Conservation (phyloP, 768 basidiomycete genomes). For the Russula ochroleuca region DNA sequence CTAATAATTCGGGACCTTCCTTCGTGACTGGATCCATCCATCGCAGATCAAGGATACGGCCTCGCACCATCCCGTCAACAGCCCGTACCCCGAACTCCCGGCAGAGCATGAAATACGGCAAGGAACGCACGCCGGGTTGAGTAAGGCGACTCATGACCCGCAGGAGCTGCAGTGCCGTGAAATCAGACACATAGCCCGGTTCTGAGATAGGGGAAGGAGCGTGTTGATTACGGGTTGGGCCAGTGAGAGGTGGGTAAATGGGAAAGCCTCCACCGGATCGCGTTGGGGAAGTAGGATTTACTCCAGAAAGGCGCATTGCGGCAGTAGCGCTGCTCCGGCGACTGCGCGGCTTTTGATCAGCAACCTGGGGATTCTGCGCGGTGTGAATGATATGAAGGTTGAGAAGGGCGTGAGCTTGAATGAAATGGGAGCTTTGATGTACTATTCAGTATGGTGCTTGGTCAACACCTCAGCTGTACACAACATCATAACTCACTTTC, state of each 20-base stretch:
- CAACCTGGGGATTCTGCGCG: constrained; percentile 47
- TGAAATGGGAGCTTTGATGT: constrained; percentile 75
- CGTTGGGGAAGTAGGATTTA: constrained; percentile 28
- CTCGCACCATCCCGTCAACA: constrained; percentile 82
- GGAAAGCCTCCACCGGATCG: constrained; percentile 35
- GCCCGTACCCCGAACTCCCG: constrained; percentile 78
- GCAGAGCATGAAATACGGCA: constrained; percentile 79
- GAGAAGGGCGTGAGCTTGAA: constrained; percentile 78
- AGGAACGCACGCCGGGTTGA: constrained; percentile 54
- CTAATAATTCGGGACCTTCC: constrained; percentile 42
- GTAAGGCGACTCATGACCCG: constrained; percentile 78
- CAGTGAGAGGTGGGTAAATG: constrained; percentile 38
- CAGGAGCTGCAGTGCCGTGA: constrained; percentile 73
- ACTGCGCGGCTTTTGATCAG: constrained; percentile 30
- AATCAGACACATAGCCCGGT: constrained; percentile 57
- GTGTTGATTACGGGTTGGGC: constrained; percentile 31
- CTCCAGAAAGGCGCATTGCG: constrained; percentile 27
- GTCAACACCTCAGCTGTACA: constrained; percentile 2
- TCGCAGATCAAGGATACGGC: constrained; percentile 65
- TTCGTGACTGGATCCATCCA: constrained; percentile 70
- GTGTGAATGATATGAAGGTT: constrained; percentile 88
- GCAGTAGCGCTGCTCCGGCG: constrained; percentile 31
- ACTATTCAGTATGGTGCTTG: constrained; percentile 39
- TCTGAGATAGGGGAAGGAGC: constrained; percentile 27
- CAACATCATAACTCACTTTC: constrained; percentile 48